Evolutionary conservation across 441 rosid genomes (phyloP).

Genomic region (Bocquillonia castaneifolia): DNA sequence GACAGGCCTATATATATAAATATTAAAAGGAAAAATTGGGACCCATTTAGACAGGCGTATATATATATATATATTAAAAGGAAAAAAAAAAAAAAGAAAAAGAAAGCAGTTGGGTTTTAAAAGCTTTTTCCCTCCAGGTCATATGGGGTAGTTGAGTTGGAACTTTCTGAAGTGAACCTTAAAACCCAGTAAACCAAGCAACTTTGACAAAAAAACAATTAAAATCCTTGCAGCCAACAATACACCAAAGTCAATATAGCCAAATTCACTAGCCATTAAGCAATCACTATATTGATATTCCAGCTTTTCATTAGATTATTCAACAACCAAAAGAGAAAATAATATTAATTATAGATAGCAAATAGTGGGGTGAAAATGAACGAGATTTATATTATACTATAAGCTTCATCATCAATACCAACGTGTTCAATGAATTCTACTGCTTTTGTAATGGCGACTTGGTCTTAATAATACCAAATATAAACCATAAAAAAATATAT

Average conservation of each 20-base stretch:
- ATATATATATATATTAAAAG: too few species aligned
- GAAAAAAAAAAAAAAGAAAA: too few species aligned
- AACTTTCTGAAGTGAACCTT: background rate
- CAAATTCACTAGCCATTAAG: background rate
- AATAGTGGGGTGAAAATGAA: conserved; percentile 6
- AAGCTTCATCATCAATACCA: background rate
- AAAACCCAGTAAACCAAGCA: background rate
- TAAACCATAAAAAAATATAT: too few species aligned
- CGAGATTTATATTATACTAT: conserved; percentile 13
- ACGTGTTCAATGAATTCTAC: background rate
- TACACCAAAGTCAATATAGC: conserved; percentile 7
- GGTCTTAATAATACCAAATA: conserved; percentile 25
- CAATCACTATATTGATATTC: background rate
- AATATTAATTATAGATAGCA: background rate
- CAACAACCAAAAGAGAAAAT: background rate
- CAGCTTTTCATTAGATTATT: conserved; percentile 5
- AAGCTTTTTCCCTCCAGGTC: background rate
- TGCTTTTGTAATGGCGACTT: conserved; percentile 22
- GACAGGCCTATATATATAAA: too few species aligned
- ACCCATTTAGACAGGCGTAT: too few species aligned
- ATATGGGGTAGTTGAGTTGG: background rate
- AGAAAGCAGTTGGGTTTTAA: too few species aligned
- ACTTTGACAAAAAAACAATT: background rate
- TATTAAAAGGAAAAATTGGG: too few species aligned
- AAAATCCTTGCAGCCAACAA: background rate